Base-by-base conservation (phyloP, 1,284 basidiomycete species). In the Ceratobasidium sp. region DNA sequence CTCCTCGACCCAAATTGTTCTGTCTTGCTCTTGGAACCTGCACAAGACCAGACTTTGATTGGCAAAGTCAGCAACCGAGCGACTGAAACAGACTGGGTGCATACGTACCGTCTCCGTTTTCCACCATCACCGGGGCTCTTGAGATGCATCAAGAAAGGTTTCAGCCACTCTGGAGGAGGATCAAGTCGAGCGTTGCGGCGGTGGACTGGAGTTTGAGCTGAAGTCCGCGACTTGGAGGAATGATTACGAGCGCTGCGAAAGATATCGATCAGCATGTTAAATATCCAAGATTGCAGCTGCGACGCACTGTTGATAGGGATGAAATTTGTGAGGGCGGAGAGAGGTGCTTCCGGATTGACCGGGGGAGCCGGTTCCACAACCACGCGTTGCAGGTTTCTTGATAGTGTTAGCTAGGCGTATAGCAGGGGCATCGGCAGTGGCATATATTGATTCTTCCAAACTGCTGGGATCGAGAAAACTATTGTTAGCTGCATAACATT, bases 1-100 rank as follows among this genome's bases (percentile, higher is more conserved):
- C n/a, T 71, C 69, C 30, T 57, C 35, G 27, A 71, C 69, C 69
- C 69, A 71, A 14, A 71, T 60, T 14, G 41, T 41, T 30, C 16
- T 8, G 10, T 55, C 41, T 20, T 46, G 4, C 2, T 12, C 6
- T 46, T 71, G 69, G 44, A 71, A 60, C 38, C 20, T 60, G 6
- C 33, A 71, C n/a, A 71, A 30, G 1, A 71, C 69, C 20, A 48
- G 20, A 12, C 69, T 71, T 20, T 23, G 8, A 27, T 27, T 10
- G 3, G n/a, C 2, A 46, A 3, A 7, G 0, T 66, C 23, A 48
- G 16, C 1, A 55, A 44, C 38, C 8, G 1, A 66, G 30, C 12
- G 2, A 14, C 23, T 23, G 20, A 4, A 48, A 23, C 7, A 10
- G 10, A 50, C 7, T 48, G 3, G 18, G 44, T 27, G 20, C 14